Evolutionary conservation across 73 alveolate genomes (phyloP).

Genomic region (Paramecium caudatum): DNA sequence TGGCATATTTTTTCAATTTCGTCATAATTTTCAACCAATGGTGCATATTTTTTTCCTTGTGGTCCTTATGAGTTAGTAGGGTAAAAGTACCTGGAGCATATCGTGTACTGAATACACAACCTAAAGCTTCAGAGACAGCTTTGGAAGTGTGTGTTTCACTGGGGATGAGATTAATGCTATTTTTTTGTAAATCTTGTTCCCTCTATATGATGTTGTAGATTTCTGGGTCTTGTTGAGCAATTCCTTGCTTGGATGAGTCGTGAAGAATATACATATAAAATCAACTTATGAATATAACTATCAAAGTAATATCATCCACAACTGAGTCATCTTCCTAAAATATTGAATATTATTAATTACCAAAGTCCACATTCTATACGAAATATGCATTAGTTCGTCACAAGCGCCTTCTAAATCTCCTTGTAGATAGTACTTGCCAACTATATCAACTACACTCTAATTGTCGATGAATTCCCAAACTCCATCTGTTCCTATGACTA

Average conservation of each 20-base stretch:
- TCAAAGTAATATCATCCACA: slow-evolving; percentile 75
- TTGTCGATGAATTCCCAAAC: slow-evolving; percentile 89
- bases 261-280: background rate
- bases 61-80: slow-evolving; percentile 60
- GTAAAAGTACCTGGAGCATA: slow-evolving; percentile 64
- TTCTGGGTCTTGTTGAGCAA: slow-evolving; percentile 75
- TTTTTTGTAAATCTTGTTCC: slow-evolving; percentile 77
- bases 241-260: background rate
- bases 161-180: slow-evolving; percentile 81
- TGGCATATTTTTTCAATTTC: slow-evolving; percentile 81
- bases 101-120: slow-evolving; percentile 78
- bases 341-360: background rate
- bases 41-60: slow-evolving; percentile 79
- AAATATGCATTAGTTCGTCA: slow-evolving; percentile 40
- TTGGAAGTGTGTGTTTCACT: slow-evolving; percentile 82
- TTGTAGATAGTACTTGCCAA: slow-evolving; percentile 64
- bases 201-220: slow-evolving; percentile 67
- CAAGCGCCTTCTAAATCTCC: slow-evolving; percentile 75
- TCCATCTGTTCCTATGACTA: slow-evolving; percentile 88
- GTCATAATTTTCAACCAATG: slow-evolving; percentile 79
- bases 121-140: slow-evolving; percentile 79
- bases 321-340: slow-evolving; percentile 76
- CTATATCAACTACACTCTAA: slow-evolving; percentile 78
- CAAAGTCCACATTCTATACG: slow-evolving; percentile 74
- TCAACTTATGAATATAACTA: slow-evolving; percentile 65